Base-by-base conservation (phyloP, 768 basidiomycete genomes). In the Hericium erinaceus region DNA sequence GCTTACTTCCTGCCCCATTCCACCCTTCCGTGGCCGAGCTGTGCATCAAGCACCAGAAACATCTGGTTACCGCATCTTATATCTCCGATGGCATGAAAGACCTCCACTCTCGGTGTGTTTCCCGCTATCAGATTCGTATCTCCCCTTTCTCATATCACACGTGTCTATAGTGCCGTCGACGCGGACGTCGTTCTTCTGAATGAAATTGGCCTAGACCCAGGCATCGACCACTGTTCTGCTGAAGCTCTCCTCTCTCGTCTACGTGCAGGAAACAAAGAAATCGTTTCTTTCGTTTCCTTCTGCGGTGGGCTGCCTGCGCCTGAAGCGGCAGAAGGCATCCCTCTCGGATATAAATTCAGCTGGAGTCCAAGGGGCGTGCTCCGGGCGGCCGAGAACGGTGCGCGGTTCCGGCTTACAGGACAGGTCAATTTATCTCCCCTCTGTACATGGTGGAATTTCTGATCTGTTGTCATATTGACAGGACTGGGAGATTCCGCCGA, bases 361-460 rank as follows among this genome's bases (percentile, higher is more conserved):
- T 98, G 95, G 95, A 89, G 84, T 52, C 93, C 95, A 0, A 77
- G 84, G 57, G 94, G 92, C 5, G 93, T 95, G 8, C 72, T 98
- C 40, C 80, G 77, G 15, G 95, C 93, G 2, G 89, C 89, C 0
- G 69, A 84, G 57, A 92, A 95, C 61, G 68, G 73, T 0, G 92
- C 95, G 2, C 67, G 65, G 40, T 97, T 83, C 69, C 78, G 80
- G 64, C 72, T 92, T 24, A 62, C 74, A 33, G 74, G 74, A 6
- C 65, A 80, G 70, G 89, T 87, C 61, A n/a, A 39, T 60, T 39
- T 59, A 40, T 10, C 20, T 55, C 33, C 39, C 55, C 18, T 48
- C 33, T 4, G 33, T 33, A 10, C 33, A 7, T 1, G 1, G 20
- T 39, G 13, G 3, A 2, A 39, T 15, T 22, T 13, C 10, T 12